phyloP scores from a whole-genome alignment of 169 alveolate genomes.

The Toxoplasma gondii region DNA sequence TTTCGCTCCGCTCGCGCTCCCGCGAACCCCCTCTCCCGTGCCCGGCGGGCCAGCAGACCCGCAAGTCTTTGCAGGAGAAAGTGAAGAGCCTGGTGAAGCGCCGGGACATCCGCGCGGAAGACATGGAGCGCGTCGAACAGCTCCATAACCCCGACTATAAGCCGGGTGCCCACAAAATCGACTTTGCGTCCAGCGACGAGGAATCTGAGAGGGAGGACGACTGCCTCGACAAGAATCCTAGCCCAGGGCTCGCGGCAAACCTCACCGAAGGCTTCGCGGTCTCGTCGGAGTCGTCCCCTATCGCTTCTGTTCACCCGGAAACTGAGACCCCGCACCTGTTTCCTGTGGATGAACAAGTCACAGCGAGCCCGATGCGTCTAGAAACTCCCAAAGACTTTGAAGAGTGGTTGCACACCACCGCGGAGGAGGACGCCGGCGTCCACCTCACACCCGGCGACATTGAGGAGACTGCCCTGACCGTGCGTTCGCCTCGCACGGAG shows the following conservation, averaged over 20 bases:
- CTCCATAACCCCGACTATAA: conserved; percentile 26
- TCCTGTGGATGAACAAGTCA: background rate
- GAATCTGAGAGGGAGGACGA: conserved; percentile 16
- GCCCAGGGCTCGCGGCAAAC: background rate
- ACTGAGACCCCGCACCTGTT: background rate
- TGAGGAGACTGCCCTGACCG: background rate
- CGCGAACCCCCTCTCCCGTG: conserved; percentile 22
- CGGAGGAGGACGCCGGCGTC: background rate
- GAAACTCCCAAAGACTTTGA: conserved; percentile 5
- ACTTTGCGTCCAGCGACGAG: background rate
- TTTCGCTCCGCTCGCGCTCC: conserved; percentile 11
- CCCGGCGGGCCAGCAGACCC: background rate
- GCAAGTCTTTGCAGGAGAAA: background rate
- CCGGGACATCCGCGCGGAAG: conserved; percentile 5
- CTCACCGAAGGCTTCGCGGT: conserved; percentile 17
- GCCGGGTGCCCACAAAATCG: background rate
- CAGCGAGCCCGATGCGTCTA: background rate
- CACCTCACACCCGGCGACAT: background rate
- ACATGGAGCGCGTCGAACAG: conserved; percentile 16
- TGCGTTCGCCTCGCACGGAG: background rate
- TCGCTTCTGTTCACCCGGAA: background rate
- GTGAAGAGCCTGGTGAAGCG: background rate
- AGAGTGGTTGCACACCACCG: background rate
- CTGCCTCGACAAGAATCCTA: background rate
- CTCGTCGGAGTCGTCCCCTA: conserved; percentile 5